Evolutionary conservation across 176 grass and related monocot species (phyloP), one percentile per base, ranked within the genome.

Genomic region (Musa schizocarpa): DNA sequence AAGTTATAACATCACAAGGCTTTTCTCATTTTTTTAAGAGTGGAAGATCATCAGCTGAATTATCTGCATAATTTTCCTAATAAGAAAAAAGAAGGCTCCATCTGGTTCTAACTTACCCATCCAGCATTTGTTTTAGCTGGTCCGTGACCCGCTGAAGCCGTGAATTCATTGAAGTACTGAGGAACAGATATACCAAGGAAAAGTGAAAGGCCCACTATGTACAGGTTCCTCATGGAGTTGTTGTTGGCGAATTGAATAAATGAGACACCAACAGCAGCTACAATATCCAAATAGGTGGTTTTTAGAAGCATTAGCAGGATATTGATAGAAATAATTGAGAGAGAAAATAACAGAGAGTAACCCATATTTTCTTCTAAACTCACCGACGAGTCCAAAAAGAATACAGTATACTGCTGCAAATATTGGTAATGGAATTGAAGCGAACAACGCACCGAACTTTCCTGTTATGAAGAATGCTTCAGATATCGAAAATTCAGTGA

Each of bases 381-480:
- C 81, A 99, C 95, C 88, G 58, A 95, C 96, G 22, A 99, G 85
- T 20, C 91, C 96, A 77, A 99, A 95, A 52, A 99, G 82, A 72
- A 99, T 86, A 73, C 96, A 99, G 80, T 91, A 99, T 55, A 80
- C 86, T 67, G 91, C 96, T 1, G 91, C 96, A 54, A 99, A 99
- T 53, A 99, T 94, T 53, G 96, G 91, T 22, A 99, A 54, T 20
- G 96, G 96, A 70, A 99, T 99, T 25, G 96, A 99, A 50, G 96
- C 90, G 55, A 99, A 99, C 71, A 99, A 84, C 2, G 96, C 96
- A n/a, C 96, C 96, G 84, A 99, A 99, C 53, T 99, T 99, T 50
- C 96, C 96, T 99, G 85, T 24, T 75, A 14, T 65, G 78, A 63
- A 49, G 3, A 77, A 27, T 21, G 25, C 23, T 69, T 79, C 53